These are phyloP conservation scores for Periconia macrospinosa DNA, from an alignment of 2,329 filamentous ascomycete species.

Conservation along the genomic window DNA sequence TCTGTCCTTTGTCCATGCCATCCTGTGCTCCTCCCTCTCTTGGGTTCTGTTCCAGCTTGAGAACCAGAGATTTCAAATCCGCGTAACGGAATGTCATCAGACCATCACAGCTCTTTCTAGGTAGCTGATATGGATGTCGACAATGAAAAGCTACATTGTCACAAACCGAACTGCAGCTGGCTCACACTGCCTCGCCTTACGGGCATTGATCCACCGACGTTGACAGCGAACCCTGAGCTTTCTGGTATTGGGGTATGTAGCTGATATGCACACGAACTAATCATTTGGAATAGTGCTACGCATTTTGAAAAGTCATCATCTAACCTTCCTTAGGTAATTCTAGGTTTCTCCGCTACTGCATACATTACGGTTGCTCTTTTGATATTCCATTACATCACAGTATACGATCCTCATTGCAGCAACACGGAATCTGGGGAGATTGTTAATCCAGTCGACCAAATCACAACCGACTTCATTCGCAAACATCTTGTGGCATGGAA, in stretches of 20 bases:
- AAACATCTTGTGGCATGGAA: conserved; percentile 18
- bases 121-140: too few species aligned
- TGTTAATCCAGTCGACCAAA: conserved; percentile 18
- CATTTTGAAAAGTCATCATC: not conserved
- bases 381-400: conserved; percentile 15
- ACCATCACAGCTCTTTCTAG: not conserved
- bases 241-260: conserved; percentile 25
- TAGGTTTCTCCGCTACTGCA: conserved; percentile 28
- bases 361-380: conserved; percentile 26
- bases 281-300: too few species aligned
- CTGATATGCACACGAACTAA: too few species aligned
- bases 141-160: conserved; percentile 14
- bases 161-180: conserved; percentile 21
- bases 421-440: conserved; percentile 4
- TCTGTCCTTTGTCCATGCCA: not conserved
- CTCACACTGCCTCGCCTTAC: conserved; percentile 14
- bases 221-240: conserved; percentile 23
- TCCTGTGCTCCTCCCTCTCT: too few species aligned
- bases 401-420: conserved; percentile 13
- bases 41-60: too few species aligned
- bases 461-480: conserved; percentile 16
- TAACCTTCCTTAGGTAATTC: conserved; percentile 18
- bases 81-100: not conserved
- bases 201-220: conserved; percentile 11
- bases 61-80: too few species aligned